Evolutionary conservation across 768 basidiomycete species (phyloP), one percentile per base, ranked within the genome.

Genomic region (Leccinum barrowsii): DNA sequence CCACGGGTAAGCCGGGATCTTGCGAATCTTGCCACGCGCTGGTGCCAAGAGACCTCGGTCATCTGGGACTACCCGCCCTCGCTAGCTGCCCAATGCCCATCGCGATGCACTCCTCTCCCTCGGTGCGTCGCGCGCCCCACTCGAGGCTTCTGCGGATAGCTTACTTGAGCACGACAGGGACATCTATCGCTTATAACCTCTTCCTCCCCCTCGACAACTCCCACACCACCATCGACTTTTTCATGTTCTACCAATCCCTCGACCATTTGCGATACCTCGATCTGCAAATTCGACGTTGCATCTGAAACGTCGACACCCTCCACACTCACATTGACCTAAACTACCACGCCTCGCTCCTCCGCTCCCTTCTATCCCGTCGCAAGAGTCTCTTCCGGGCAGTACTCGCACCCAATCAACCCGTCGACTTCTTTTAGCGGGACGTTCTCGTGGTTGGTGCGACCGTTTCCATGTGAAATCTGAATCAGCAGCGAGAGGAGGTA

Each of bases 111-210:
- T 65, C 1, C 60, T 69, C 52, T 56, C 62, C 4, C 60, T 60
- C 35, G 70, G 70, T 37, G 69, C 69, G 34, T 69, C 65, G 10
- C 67, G 57, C 2, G 22, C 22, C 22, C 22, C 22, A 22, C 58
- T 70, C 69, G 48, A 40, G 69, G 53, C 65, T 70, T 51, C 50
- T 70, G 35, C 61, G 67, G 13, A 67, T 69, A 57, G 67, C 68
- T 22, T 51, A 62, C 58, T 62, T 13, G 61, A 63, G 59, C 52
- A 52, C 57, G 21, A 55, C 21, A 21, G 56, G 54, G 58, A 50
- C n/a, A 30, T 26, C 35, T 15, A 35, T 54, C 3, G 11, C 46
- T 21, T 34, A 12, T 54, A 32, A 19, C 28, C 42, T 55, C 53
- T 42, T 52, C 59, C 12, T 35, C 35, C 30, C 50, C 5, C 21